These are phyloP conservation scores for Delonix regia DNA, from an alignment of 306 rosid species.

Conservation along the genomic window DNA sequence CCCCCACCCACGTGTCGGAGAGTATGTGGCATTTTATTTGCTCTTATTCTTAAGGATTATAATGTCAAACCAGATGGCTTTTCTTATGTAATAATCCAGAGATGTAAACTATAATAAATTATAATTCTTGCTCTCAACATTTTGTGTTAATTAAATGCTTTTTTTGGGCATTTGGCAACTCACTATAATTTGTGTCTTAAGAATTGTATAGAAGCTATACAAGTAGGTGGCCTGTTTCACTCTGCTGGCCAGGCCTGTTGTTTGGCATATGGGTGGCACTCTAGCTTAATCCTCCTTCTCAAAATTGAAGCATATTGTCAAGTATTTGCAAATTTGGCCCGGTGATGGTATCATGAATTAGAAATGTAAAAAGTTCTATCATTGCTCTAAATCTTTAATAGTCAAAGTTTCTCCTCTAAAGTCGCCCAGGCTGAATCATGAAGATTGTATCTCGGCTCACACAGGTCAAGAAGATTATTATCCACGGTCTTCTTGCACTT, in stretches of 20 bases:
- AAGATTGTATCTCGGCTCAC: constrained; percentile 27
- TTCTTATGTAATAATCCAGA: not conserved
- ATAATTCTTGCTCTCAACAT: not conserved
- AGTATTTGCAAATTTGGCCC: constrained; percentile 5
- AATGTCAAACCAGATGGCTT: not conserved
- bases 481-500: not conserved
- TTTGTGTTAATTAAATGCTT: not conserved
- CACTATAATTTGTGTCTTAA: constrained; percentile 7
- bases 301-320: constrained; percentile 13
- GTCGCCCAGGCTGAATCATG: not conserved
- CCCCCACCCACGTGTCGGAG: not conserved
- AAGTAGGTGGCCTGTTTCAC: constrained; percentile 3
- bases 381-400: not conserved
- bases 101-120: not conserved
- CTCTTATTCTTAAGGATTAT: not conserved
- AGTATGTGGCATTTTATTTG: constrained; percentile 7
- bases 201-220: constrained; percentile 13
- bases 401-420: not conserved
- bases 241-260: constrained; percentile 16
- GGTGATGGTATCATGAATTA: constrained; percentile 2
- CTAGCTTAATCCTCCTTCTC: not conserved
- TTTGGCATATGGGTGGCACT: constrained; percentile 18
- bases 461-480: not conserved
- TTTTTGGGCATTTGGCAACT: constrained; percentile 9
- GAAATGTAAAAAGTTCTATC: not conserved